Percentiles rank a stretch among this genome's conserved stretches.
These are phyloP conservation scores for Globisporangium apiculatum DNA, from an alignment of 352 stramenopile genomes.

Conservation along the genomic window DNA sequence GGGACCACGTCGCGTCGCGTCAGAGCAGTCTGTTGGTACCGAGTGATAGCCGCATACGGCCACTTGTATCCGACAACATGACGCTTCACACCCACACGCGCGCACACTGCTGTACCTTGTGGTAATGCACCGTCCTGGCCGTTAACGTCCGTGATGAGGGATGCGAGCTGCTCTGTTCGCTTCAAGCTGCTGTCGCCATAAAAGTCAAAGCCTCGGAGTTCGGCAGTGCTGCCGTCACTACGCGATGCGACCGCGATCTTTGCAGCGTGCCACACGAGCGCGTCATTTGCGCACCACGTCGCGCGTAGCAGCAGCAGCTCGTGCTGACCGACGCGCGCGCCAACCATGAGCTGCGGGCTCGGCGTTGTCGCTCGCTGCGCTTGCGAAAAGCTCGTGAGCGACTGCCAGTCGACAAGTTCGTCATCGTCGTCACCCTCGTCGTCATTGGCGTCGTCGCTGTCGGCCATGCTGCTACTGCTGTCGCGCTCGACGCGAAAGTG, in stretches of 20 bases:
- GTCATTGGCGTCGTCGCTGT: constrained; percentile 7
- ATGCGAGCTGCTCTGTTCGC: constrained; percentile 14
- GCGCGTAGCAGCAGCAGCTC: constrained; percentile 22
- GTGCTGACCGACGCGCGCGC: constrained; percentile 22
- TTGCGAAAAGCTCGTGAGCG: constrained; percentile 19
- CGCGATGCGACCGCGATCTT: background rate
- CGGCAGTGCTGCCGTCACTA: background rate
- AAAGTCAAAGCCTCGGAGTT: constrained; percentile 11
- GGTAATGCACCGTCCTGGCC: constrained; percentile 1
- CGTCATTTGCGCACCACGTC: constrained; percentile 4
- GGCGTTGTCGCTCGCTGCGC: constrained; percentile 4
- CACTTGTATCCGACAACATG: background rate
- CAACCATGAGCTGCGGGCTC: constrained; percentile 19
- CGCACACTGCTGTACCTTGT: background rate
- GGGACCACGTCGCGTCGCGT: background rate
- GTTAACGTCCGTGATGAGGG: constrained; percentile 3
- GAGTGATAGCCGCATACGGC: no score
- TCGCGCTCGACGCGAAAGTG: constrained; percentile 16
- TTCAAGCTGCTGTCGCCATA: constrained; percentile 10
- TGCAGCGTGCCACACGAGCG: constrained; percentile 18
- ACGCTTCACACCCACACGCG: background rate
- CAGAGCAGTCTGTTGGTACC: no score
- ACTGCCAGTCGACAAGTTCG: constrained; percentile 44
- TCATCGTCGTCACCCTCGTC: constrained; percentile 24
- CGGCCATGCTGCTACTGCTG: background rate